Conservation (phyloP, 805 yeast genomes). For the Saturnispora bothae region DNA sequence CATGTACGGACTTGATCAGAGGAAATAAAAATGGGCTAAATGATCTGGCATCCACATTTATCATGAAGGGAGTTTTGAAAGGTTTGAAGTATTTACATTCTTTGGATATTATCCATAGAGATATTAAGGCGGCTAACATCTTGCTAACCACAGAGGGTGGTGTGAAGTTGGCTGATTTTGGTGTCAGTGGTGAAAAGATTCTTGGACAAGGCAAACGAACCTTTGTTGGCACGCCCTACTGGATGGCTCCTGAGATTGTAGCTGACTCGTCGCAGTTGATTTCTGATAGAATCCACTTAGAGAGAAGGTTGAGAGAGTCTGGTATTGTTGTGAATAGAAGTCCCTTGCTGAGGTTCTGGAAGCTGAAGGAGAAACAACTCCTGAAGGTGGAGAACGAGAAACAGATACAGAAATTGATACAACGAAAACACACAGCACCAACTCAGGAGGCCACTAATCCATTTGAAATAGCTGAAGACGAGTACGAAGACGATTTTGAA, state of each 20-base stretch:
- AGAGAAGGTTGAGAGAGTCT: constrained; percentile 6
- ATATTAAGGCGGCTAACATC: constrained; percentile 88
- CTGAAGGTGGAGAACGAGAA: background rate
- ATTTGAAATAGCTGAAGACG: constrained; percentile 2
- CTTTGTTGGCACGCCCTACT: constrained; percentile 52
- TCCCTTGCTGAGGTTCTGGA: constrained; percentile 12
- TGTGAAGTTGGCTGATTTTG: constrained; percentile 91
- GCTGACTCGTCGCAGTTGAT: constrained; percentile 11
- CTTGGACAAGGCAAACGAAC: constrained; percentile 43
- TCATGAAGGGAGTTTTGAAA: constrained; percentile 50
- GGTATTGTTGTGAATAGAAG: constrained; percentile 6
- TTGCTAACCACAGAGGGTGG: constrained; percentile 59
- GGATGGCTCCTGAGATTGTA: constrained; percentile 97
- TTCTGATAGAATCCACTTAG: constrained; percentile 7
- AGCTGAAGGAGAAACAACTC: background rate
- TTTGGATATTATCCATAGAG: constrained; percentile 78
- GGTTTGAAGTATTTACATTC: constrained; percentile 70
- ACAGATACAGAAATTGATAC: background rate
- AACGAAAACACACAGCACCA: background rate
- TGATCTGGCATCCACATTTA: constrained; percentile 52
- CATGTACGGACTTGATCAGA: constrained; percentile 67
- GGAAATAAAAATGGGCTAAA: constrained; percentile 37
- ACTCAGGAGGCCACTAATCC: background rate
- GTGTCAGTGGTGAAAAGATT: constrained; percentile 74
- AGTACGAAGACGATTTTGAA: constrained; percentile 31